Percentiles rank a stretch among this genome's conserved stretches.
These are phyloP conservation scores for Aspergillus clavatus DNA, from an alignment of 2,329 filamentous ascomycete genomes.

Conservation along the genomic window DNA sequence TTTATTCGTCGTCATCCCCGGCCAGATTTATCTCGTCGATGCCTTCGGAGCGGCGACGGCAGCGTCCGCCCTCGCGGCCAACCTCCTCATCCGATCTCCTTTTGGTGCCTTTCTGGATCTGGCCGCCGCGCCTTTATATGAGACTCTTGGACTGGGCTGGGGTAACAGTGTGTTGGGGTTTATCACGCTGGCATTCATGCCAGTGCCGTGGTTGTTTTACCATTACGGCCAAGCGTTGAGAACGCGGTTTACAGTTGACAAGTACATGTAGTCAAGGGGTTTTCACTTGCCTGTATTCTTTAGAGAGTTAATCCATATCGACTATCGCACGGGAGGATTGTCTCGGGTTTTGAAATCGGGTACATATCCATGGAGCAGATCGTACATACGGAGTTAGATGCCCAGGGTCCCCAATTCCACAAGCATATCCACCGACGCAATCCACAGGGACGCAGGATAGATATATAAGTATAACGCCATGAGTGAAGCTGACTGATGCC, in stretches of 20 bases:
- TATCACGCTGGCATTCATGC: conserved; percentile 45
- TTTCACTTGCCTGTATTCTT: too few species aligned
- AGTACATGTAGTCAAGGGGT: neutral
- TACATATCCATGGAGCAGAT: too few species aligned
- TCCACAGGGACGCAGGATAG: too few species aligned
- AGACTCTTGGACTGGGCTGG: conserved; percentile 38
- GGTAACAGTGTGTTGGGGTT: conserved; percentile 49
- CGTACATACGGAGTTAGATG: too few species aligned
- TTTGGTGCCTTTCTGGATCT: conserved; percentile 14
- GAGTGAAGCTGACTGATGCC: too few species aligned
- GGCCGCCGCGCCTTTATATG: conserved; percentile 23
- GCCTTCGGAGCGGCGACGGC: conserved; percentile 9
- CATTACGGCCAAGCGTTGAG: neutral
- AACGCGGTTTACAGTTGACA: neutral
- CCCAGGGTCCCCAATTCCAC: too few species aligned
- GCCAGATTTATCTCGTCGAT: conserved; percentile 15
- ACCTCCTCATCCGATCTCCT: conserved; percentile 12
- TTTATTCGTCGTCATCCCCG: conserved; percentile 11
- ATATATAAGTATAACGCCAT: too few species aligned
- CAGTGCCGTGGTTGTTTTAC: conserved; percentile 13
- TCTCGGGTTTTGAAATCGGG: too few species aligned
- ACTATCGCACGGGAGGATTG: too few species aligned
- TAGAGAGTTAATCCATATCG: too few species aligned
- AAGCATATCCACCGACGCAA: too few species aligned
- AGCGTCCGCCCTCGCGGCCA: conserved; percentile 12